Evolutionary conservation across 73 alveolate species (phyloP).

Genomic region (Blepharisma stoltei): DNA sequence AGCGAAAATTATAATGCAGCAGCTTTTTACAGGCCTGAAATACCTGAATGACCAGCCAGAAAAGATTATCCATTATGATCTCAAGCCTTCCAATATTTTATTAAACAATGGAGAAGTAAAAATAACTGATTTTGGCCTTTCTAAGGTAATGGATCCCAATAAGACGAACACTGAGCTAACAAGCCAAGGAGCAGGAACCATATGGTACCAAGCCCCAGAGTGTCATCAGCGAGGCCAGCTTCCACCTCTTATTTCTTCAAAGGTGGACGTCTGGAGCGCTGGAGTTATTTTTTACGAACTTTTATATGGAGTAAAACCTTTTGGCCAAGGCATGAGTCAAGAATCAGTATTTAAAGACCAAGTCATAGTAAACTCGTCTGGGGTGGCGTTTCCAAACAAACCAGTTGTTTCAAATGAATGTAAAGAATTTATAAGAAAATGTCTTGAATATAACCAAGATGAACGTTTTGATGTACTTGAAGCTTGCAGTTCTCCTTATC

Average conservation of each 20-base stretch:
- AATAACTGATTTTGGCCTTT: conserved; percentile 98
- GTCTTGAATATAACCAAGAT: conserved; percentile 76
- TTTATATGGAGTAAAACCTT: conserved; percentile 91
- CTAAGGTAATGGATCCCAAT: conserved; percentile 84
- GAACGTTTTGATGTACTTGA: conserved; percentile 53
- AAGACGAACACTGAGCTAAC: conserved; percentile 90
- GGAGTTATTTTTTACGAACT: conserved; percentile 96
- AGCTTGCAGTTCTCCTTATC: conserved; percentile 49
- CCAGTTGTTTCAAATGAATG: conserved; percentile 89
- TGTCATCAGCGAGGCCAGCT: conserved; percentile 79
- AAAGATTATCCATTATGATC: conserved; percentile 95
- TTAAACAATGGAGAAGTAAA: conserved; percentile 95
- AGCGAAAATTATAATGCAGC: conserved; percentile 89
- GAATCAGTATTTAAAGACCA: conserved; percentile 84
- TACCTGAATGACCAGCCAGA: conserved; percentile 78
- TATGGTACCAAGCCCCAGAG: conserved; percentile 99
- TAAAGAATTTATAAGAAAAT: conserved; percentile 88
- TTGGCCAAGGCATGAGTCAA: conserved; percentile 94
- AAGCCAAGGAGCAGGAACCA: conserved; percentile 98
- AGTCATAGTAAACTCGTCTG: conserved; percentile 84
- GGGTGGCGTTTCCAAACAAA: conserved; percentile 83
- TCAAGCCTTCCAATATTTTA: conserved; percentile 95
- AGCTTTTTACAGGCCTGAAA: conserved; percentile 92
- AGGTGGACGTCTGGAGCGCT: conserved; percentile 96
- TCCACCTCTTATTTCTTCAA: conserved; percentile 79